Base-by-base conservation (phyloP, 2,329 filamentous ascomycete species). In the Exserohilum turcica region DNA sequence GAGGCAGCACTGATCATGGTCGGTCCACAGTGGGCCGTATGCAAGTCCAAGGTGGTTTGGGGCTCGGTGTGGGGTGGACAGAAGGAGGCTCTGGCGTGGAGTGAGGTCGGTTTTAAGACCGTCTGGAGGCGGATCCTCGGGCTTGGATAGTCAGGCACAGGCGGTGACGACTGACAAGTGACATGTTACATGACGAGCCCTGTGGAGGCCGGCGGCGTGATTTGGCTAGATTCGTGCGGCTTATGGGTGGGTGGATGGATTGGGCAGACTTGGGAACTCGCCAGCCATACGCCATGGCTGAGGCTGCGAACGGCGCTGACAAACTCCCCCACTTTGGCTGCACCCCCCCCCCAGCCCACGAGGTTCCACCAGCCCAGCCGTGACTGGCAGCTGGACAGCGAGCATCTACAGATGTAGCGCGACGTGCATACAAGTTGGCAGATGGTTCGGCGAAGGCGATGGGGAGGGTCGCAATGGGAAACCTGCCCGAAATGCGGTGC, bases 131-230 rank as follows among this genome's bases (percentile, higher is more conserved):
- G 56, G 42, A 52, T 56, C 56, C 38, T 66, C 61, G 59, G 56
- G 49, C 62, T 66, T 58, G 50, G 57, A 47, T 63, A 56, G 46
- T 64, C 63, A 64, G 60, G 60, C 55, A 62, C 59, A 67, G 65
- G 71, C 71, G 72, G 72, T 74, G 72, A 74, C 71, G 56, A 57
- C 53, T 63, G 66, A 74, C 71, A 56, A 57, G 55, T 64, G 65
- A 69, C 66, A 74, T 61, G 66, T 65, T 71, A 68, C 70, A 72
- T 71, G 70, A 72, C 67, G 70, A 67, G 59, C 60, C 57, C 61
- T 60, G 59, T 54, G 59, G 58, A 63, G 47, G 54, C 53, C 50
- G 48, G 59, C 50, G 50, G 48, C 56, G 48, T 55, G 59, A 64
- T 64, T 49, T 63, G 67, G 69, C 65, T 71, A 71, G 69, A 57